Base-by-base conservation (phyloP, 2,329 filamentous ascomycete genomes). In the Didymella sp. region DNA sequence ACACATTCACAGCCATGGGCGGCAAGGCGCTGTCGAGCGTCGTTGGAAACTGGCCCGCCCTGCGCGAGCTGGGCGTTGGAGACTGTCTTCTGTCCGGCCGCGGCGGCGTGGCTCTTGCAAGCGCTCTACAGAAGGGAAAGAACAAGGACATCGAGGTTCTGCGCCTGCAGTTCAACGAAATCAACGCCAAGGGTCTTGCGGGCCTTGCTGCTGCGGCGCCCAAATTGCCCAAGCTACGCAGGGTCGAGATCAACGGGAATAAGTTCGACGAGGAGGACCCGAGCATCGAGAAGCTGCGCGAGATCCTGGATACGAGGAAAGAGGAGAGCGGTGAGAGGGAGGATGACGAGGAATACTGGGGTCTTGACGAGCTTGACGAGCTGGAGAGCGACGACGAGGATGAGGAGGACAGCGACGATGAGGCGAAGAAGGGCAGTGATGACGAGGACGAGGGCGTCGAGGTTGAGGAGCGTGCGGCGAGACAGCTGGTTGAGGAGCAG, bases 201-300 rank as follows among this genome's bases (percentile, higher is more conserved):
- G 84, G 83, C 2, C 82, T 99, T 51, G 84, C 88, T 3, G 79
- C 84, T 19, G 91, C 90, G 2, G 87, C 87, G 4, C 60, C 61
- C 0, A 80, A 84, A 8, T 83, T 99, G 8, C 92, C 92, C 1
- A 84, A 85, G 12, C 80, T 99, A 64, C 89, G 89, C 79, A 88
- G 93, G 69, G 86, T 99, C 46, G 95, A 98, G 79, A 81, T 99
- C 64, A 98, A 99, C 75, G 95, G 95, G 47, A 99, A 99, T 81
- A 95, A 92, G 73, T 96, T 99, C 68, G 81, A 85, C 8, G 93
- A 97, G 76, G 92, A 96, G 2, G 92, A 98, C 67, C 81, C 85
- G 43, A 85, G 85, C 25, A 83, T 97, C 38, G 78, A 86, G 59
- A 82, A 81, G 21, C 81, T 98, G 42, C 85, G 87, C 64, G 85